A percentile compares a stretch with the other conserved stretches of the same genome.
These are phyloP conservation scores for Trichoderma atrobrunneum DNA, from an alignment of 2,329 filamentous ascomycete genomes.

Conservation along the genomic window DNA sequence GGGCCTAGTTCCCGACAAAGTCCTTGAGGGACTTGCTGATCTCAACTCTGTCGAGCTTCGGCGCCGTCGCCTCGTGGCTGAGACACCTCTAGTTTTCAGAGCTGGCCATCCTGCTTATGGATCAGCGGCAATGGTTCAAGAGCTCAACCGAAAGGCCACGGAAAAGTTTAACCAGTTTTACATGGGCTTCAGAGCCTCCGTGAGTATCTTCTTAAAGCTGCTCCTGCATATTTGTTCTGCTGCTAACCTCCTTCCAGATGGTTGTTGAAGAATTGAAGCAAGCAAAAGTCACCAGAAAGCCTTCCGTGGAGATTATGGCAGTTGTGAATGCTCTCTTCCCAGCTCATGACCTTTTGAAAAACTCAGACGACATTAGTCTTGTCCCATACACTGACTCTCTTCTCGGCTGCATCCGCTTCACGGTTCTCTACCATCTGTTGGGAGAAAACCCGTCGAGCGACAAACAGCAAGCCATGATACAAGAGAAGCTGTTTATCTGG, in stretches of 20 bases:
- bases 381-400: conserved; percentile 32
- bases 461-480: conserved; percentile 26
- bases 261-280: conserved; percentile 7
- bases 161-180: conserved; percentile 32
- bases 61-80: conserved; percentile 29
- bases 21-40: conserved; percentile 32
- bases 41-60: conserved; percentile 36
- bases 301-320: conserved; percentile 31
- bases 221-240: too few relatives aligned
- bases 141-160: conserved; percentile 31
- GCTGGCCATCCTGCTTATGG: conserved; percentile 16
- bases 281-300: conserved; percentile 15
- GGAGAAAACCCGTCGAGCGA: conserved; percentile 23
- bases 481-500: conserved; percentile 34
- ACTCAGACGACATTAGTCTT: conserved; percentile 27
- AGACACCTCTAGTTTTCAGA: conserved; percentile 24
- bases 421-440: conserved; percentile 36
- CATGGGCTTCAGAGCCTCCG: conserved; percentile 34
- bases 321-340: conserved; percentile 38
- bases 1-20: conserved; percentile 28
- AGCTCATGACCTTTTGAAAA: conserved; percentile 24
- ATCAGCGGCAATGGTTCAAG: conserved; percentile 27
- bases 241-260: neutral
- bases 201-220: conserved; percentile 23
- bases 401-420: conserved; percentile 37